A percentile compares a stretch with the other conserved stretches of the same genome.
phyloP scores from a whole-genome alignment of 805 yeast species.

The Kluyveromyces aestuarii region DNA sequence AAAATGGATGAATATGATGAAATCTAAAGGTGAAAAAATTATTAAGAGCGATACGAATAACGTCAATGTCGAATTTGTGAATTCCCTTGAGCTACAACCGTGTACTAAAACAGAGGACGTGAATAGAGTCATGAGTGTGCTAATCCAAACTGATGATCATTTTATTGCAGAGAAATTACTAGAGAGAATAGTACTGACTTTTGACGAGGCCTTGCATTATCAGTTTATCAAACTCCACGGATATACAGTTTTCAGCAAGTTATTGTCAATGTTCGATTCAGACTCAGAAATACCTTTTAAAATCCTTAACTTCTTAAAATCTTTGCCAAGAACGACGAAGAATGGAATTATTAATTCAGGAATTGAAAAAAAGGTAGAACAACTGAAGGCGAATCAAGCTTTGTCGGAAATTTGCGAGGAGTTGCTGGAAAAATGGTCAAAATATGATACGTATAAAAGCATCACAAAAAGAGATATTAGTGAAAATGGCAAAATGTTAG shows the following conservation, averaged over 20 bases:
- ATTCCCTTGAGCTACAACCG: slow-evolving; percentile 44
- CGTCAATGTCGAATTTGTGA: slow-evolving; percentile 58
- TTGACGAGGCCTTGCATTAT: slow-evolving; percentile 41
- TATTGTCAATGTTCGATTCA: slow-evolving; percentile 35
- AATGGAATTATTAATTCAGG: slow-evolving; percentile 69
- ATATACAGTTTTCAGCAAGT: slow-evolving; percentile 61
- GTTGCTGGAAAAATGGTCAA: slow-evolving; percentile 60
- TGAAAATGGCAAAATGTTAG: slow-evolving; percentile 18
- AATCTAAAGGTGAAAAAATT: slow-evolving; percentile 35
- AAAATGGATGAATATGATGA: slow-evolving; percentile 58
- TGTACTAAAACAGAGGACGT: slow-evolving; percentile 47
- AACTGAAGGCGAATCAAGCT: slow-evolving; percentile 26
- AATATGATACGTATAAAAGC: slow-evolving; percentile 71
- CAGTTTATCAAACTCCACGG: slow-evolving; percentile 77
- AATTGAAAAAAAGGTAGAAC: slow-evolving; percentile 54
- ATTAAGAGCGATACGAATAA: slow-evolving; percentile 43
- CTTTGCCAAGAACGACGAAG: slow-evolving; percentile 67
- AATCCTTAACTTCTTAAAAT: slow-evolving; percentile 47
- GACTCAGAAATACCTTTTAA: slow-evolving; percentile 36
- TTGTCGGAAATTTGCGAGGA: slow-evolving; percentile 24
- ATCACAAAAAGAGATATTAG: slow-evolving; percentile 51
- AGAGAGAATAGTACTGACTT: slow-evolving; percentile 50
- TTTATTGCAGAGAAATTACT: slow-evolving; percentile 58
- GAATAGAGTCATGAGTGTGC: slow-evolving; percentile 68
- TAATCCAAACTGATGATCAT: slow-evolving; percentile 67